These are phyloP conservation scores for Didymella glomerata DNA, from an alignment of 2,329 filamentous ascomycete species.

Conservation along the genomic window DNA sequence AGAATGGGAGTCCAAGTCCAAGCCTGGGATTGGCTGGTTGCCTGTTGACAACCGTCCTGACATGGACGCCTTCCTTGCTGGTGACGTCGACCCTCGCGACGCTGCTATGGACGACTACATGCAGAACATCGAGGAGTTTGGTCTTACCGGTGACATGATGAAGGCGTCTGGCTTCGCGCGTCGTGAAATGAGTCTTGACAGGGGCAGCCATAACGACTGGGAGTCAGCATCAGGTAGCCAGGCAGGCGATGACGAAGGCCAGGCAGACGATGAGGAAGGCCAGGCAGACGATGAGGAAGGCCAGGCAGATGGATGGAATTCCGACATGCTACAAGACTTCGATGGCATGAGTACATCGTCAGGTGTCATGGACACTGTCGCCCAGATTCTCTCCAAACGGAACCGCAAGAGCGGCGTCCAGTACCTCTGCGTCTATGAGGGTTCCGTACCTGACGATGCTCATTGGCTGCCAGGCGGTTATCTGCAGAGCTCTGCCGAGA, in stretches of 20 bases:
- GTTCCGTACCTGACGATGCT: slow-evolving; percentile 57
- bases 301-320: slow-evolving; percentile 52
- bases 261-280: slow-evolving; percentile 28
- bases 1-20: slow-evolving; percentile 46
- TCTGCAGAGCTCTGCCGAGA: slow-evolving; percentile 36
- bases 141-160: slow-evolving; percentile 42
- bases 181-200: slow-evolving; percentile 47
- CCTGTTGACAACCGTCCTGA: slow-evolving; percentile 33
- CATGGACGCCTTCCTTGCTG: slow-evolving; percentile 34
- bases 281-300: slow-evolving; percentile 24
- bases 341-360: slow-evolving; percentile 61
- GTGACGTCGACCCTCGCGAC: slow-evolving; percentile 32
- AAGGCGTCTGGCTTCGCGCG: slow-evolving; percentile 39
- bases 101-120: slow-evolving; percentile 73
- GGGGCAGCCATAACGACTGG: slow-evolving; percentile 46
- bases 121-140: slow-evolving; percentile 66
- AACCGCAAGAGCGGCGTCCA: slow-evolving; percentile 56
- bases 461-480: slow-evolving; percentile 56
- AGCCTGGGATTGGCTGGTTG: slow-evolving; percentile 49
- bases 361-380: slow-evolving; percentile 54
- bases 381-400: slow-evolving; percentile 57
- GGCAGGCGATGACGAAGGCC: slow-evolving; percentile 21
- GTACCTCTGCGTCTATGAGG: slow-evolving; percentile 62
- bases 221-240: slow-evolving; percentile 30
- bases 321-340: slow-evolving; percentile 57